Evolutionary conservation across 2,329 filamentous ascomycete species (phyloP).

Genomic region (Metarhizium album): DNA sequence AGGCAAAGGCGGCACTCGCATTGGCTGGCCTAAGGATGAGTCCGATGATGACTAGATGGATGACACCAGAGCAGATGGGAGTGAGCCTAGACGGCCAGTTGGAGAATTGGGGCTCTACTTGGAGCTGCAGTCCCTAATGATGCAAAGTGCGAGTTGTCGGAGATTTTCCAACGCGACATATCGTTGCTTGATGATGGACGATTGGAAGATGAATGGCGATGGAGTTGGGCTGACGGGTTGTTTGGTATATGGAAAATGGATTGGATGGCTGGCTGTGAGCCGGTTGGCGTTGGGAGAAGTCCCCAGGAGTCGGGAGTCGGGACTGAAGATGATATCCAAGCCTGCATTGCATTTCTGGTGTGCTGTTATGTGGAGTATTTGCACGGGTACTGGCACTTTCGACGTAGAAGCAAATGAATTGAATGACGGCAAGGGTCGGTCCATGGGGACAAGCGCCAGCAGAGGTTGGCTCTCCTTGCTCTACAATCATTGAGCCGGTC

Average conservation of each 20-base stretch:
- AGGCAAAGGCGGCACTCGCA: conserved; percentile 10
- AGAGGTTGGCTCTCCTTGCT: no score
- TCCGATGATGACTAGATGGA: conserved; percentile 5
- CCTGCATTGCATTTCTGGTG: background rate
- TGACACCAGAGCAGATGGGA: background rate
- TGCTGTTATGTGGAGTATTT: background rate
- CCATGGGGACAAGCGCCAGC: background rate
- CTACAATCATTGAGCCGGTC: no score
- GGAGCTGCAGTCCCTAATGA: conserved; percentile 10
- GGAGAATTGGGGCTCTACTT: conserved; percentile 12
- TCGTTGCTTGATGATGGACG: background rate
- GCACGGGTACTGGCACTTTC: no score
- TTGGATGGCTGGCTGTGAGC: background rate
- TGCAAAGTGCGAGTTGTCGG: background rate
- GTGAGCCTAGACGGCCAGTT: conserved; percentile 8
- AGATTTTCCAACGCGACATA: background rate
- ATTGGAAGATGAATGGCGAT: no score
- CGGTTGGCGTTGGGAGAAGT: no score
- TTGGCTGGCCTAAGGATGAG: conserved; percentile 15
- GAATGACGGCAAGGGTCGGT: background rate
- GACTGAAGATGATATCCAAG: no score
- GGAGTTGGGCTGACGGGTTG: no score
- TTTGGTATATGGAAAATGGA: no score
- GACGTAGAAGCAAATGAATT: background rate
- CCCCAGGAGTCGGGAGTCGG: no score